A percentile compares a stretch with the other conserved stretches of the same genome.
Conservation (phyloP, 495 filamentous ascomycete genomes). For the Cetradonia linearis region DNA sequence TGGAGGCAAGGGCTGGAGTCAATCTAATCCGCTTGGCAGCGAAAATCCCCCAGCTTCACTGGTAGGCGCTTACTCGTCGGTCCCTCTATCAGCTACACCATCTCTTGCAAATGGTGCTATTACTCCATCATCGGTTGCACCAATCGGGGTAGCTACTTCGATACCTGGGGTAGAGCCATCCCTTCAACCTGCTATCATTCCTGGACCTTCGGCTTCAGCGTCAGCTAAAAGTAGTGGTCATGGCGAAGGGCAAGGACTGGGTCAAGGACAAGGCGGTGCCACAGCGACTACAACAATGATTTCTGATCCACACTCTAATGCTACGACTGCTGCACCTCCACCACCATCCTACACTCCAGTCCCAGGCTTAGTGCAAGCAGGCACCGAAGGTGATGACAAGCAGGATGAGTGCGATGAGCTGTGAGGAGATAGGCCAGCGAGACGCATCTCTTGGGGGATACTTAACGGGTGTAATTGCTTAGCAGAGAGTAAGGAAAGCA, state of each 20-base stretch:
- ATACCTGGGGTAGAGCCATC: neutral
- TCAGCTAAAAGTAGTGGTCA: constrained; percentile 2
- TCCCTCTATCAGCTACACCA: neutral
- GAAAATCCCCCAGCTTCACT: neutral
- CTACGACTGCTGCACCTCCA: neutral
- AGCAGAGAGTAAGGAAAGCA: neutral
- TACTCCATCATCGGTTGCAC: neutral
- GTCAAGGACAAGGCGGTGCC: neutral
- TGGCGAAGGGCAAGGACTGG: neutral
- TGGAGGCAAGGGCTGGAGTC: constrained; percentile 23
- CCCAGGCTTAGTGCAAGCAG: neutral
- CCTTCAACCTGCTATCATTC: neutral
- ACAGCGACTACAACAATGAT: neutral
- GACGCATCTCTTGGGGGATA: neutral
- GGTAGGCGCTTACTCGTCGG: neutral
- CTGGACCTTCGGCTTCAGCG: neutral
- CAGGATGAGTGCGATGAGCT: constrained; percentile 9
- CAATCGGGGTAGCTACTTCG: neutral
- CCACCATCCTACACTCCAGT: neutral
- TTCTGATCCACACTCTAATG: neutral
- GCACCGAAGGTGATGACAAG: neutral
- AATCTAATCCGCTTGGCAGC: constrained; percentile 4
- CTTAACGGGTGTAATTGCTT: neutral
- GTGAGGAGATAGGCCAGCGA: neutral
- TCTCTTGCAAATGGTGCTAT: neutral